These are phyloP conservation scores for Verticillium alfalfae DNA, from an alignment of 2,329 filamentous ascomycete species.

Conservation along the genomic window DNA sequence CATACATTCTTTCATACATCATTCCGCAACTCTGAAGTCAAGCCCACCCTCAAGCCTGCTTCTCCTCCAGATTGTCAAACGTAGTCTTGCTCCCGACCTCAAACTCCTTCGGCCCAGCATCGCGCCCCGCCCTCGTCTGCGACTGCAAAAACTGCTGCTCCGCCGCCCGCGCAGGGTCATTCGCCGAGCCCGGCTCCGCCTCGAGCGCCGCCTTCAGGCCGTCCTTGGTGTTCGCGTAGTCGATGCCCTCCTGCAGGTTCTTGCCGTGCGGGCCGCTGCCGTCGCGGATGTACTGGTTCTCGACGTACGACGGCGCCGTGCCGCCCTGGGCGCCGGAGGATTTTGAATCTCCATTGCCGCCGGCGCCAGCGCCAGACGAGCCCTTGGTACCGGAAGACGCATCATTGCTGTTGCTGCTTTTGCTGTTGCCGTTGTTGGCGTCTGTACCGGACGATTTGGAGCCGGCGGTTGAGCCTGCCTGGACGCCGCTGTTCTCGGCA, in stretches of 20 bases:
- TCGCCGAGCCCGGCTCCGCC: constrained; percentile 37
- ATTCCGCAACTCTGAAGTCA: background rate
- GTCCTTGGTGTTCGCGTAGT: constrained; percentile 24
- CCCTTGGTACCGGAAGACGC: constrained; percentile 22
- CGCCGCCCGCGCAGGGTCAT: constrained; percentile 41
- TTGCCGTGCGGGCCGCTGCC: constrained; percentile 33
- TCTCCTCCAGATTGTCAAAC: constrained; percentile 23
- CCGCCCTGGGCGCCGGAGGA: constrained; percentile 11
- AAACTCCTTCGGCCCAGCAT: constrained; percentile 18
- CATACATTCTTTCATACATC: background rate
- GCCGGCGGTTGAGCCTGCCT: constrained; percentile 10
- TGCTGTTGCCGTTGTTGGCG: too few species aligned
- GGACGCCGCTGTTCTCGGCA: constrained; percentile 49
- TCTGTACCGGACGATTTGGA: background rate
- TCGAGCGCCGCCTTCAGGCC: constrained; percentile 31
- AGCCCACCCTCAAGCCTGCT: constrained; percentile 2
- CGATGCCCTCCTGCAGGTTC: constrained; percentile 31
- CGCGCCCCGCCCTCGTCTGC: constrained; percentile 14
- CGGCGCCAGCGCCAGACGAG: constrained; percentile 3
- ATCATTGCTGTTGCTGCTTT: constrained; percentile 33
- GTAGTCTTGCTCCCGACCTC: constrained; percentile 17
- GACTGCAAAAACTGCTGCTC: constrained; percentile 32
- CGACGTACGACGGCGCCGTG: constrained; percentile 31
- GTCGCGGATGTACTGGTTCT: constrained; percentile 23
- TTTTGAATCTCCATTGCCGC: background rate